Base-by-base conservation (phyloP, 2,329 filamentous ascomycete species). In the Penicillium sp. region DNA sequence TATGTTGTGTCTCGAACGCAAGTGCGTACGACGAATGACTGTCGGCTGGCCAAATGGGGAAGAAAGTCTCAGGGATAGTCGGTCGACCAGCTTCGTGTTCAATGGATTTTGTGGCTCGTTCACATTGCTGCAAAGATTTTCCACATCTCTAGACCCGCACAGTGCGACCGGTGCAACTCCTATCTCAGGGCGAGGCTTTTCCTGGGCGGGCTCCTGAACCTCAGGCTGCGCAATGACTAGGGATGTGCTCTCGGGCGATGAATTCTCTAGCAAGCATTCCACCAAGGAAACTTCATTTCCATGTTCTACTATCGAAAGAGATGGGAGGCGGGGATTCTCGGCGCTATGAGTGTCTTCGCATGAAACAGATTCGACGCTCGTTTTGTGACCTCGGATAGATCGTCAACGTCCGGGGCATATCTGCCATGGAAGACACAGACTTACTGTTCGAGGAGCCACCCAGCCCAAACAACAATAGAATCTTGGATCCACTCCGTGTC, bases 11-110 rank as follows among this genome's bases (percentile, higher is more conserved):
- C 72, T 68, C 4, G 63, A 58, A 18, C 66, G 66, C 6, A 71
- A 57, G 50, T 68, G 65, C 2, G 66, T 59, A 46, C 72, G 72
- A 45, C 65, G 73, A 43, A 76, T 71, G 6, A 76, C 68, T 6
- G 74, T 76, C 18, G 71, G 65, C 33, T 70, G 65, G 2, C 69
- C 69, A 57, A 76, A 74, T 6, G 71, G 65, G 24, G 65, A 65
- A 3, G 72, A 74, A 18, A 76, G 47, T 51, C 65, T 74, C 34
- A 65, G 66, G 1, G 74, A 71, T 10, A 76, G 52, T 13, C 68
- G 59, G 47, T 67, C 58, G 29, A 70, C 61, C 15, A 74, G 57
- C 16, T 62, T 63, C 8, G 69, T 58, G n/a, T 52, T 65, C 10
- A 68, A 66, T 9, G 57, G 51, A 39, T 54, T 65, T 26, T 61